Conservation (phyloP, 2,329 filamentous ascomycete species). For the Ophiostoma pallidulum region DNA sequence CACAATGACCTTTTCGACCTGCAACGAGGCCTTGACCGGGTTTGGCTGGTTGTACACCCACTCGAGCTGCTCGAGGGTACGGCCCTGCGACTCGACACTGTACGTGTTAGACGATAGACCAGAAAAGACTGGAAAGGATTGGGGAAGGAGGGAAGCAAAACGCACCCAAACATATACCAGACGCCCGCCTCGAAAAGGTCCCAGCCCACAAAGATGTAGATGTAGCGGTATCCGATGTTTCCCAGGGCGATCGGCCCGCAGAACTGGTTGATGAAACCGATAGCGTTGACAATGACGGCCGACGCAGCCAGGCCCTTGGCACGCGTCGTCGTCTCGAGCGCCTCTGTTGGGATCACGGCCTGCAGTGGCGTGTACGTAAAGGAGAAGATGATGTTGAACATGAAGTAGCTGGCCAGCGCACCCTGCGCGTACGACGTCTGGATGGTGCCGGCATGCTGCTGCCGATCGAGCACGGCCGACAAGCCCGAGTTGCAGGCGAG, state of each 20-base stretch:
- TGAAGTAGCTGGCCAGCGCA: slow-evolving; percentile 37
- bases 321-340: slow-evolving; percentile 39
- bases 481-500: slow-evolving; percentile 38
- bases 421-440: slow-evolving; percentile 30
- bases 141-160: slow-evolving; percentile 17
- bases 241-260: slow-evolving; percentile 35
- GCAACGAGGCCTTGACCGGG: slow-evolving; percentile 39
- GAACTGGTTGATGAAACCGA: slow-evolving; percentile 41
- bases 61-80: slow-evolving; percentile 40
- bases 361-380: slow-evolving; percentile 42
- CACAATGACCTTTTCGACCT: slow-evolving; percentile 38
- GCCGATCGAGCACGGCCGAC: slow-evolving; percentile 27
- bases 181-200: slow-evolving; percentile 32
- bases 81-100: slow-evolving; percentile 40
- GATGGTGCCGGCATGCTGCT: slow-evolving; percentile 22
- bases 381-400: slow-evolving; percentile 40
- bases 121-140: slow-evolving; percentile 20
- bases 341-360: slow-evolving; percentile 37
- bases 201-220: slow-evolving; percentile 41
- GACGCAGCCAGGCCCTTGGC: slow-evolving; percentile 41
- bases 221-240: slow-evolving; percentile 34
- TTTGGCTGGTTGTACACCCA: slow-evolving; percentile 41
- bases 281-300: slow-evolving; percentile 34
- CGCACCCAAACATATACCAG: slow-evolving; percentile 43
- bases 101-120: slow-evolving; percentile 12